Base-by-base conservation (phyloP, 2,329 filamentous ascomycete species). In the Huntiella savannae region DNA sequence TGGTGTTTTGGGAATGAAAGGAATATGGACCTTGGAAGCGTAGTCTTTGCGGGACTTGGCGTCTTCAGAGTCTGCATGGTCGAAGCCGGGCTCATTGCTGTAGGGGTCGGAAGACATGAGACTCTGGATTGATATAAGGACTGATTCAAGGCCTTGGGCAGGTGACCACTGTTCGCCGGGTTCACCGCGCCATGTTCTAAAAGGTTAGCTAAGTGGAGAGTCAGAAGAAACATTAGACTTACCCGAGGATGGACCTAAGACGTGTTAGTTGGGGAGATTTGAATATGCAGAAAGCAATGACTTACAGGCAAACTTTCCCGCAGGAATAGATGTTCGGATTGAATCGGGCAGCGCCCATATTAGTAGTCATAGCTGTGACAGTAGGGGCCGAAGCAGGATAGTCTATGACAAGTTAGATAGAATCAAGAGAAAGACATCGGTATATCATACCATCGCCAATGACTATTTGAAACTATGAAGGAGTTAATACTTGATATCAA, bases 281-380 rank as follows among this genome's bases (percentile, higher is more conserved):
- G 8, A 48, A 59, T 51, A 56, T 5, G 11, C n/a, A 10, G 32
- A 19, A 10, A 40, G 11, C 13, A 17, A 43, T 7, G 11, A 71
- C 80, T 67, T 62, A 92, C 75, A 98, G 62, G 65, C 91, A 98
- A 48, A 98, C 87, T 63, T 88, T 92, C 42, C 91, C 91, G 43
- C 67, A 75, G 1, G 86, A 71, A 58, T 98, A 98, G 51, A 98
- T 94, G 58, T 98, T 98, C 3, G 91, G 91, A 56, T 95, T 95
- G 67, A 96, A 96, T 5, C 91, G 78, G 57, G 80, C 86, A 49
- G 79, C 71, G 8, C 88, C 88, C n/a, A 71, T 68, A 58, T 96
- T 95, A 1, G 88, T 98, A 0, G 91, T 96, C 37, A 78, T 71
- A 19, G 81, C 79, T 17, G 68, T 74, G 19, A 79, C 75, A 11